phyloP scores from a whole-genome alignment of 257 asterid species.

The Anisodus acutangulus region DNA sequence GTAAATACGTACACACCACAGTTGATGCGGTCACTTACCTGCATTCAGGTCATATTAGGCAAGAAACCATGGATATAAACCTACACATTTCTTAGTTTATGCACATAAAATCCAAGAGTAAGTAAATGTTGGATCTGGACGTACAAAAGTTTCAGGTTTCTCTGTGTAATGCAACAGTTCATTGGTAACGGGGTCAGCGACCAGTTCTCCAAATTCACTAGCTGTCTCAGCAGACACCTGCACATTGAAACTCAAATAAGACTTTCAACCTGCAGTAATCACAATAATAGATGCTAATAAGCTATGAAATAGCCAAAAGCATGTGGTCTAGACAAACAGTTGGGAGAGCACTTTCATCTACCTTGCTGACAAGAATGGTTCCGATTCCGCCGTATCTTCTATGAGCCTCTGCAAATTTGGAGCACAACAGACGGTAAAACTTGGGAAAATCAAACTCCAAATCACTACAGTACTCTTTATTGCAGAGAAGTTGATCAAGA shows the following conservation, averaged over 20 bases:
- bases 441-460: background rate
- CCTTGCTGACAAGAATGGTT: slow-evolving; percentile 82
- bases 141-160: slow-evolving; percentile 91
- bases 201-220: slow-evolving; percentile 80
- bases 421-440: background rate
- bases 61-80: background rate
- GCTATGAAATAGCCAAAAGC: background rate
- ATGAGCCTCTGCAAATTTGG: slow-evolving; percentile 57
- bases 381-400: slow-evolving; percentile 81
- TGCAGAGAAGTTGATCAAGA: slow-evolving; percentile 10
- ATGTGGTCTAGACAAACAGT: background rate
- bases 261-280: slow-evolving; percentile 5
- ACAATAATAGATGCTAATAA: slow-evolving; percentile 2
- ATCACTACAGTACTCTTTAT: background rate
- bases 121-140: slow-evolving; percentile 37
- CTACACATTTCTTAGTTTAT: background rate
- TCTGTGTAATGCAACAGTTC: slow-evolving; percentile 87
- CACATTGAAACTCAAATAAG: background rate
- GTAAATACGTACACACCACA: slow-evolving; percentile 91
- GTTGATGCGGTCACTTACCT: slow-evolving; percentile 91
- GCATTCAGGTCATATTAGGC: slow-evolving; percentile 30
- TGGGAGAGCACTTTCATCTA: slow-evolving; percentile 28
- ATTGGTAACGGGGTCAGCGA: slow-evolving; percentile 80
- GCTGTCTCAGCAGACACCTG: slow-evolving; percentile 93
- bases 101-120: slow-evolving; percentile 14